Evolutionary conservation across 2,329 filamentous ascomycete genomes (phyloP).

Genomic region (Fusarium proliferatum): DNA sequence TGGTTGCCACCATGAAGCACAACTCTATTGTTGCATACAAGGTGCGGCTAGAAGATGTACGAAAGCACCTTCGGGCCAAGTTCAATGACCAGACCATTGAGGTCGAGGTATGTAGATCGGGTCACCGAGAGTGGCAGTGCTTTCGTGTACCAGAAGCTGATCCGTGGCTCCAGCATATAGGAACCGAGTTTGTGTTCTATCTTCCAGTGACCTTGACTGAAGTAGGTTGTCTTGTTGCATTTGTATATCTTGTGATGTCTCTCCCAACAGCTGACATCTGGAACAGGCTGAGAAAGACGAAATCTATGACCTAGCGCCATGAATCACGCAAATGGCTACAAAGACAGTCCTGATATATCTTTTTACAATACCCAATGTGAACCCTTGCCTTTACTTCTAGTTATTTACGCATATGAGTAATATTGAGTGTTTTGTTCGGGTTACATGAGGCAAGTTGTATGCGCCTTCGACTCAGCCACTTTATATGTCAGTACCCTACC

Average conservation of each 20-base stretch:
- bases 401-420: not conserved
- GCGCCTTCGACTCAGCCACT: not conserved
- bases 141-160: not conserved
- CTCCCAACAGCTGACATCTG: not conserved
- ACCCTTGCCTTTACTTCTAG: not conserved
- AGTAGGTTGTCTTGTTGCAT: not conserved
- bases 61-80: not conserved
- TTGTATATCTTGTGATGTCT: not conserved
- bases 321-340: not conserved
- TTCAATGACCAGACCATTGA: conserved; percentile 13
- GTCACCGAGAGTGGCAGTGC: not conserved
- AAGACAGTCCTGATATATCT: not conserved
- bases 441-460: not conserved
- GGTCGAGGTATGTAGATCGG: conserved; percentile 5
- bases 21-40: conserved; percentile 13
- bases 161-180: not conserved
- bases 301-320: not conserved
- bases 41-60: not conserved
- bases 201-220: not conserved
- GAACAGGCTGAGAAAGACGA: not conserved
- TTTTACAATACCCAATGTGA: not conserved
- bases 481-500: not conserved
- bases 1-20: not conserved
- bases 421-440: not conserved
- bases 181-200: conserved; percentile 6